Conservation (phyloP, 805 yeast species). For the Candida berthetii region DNA sequence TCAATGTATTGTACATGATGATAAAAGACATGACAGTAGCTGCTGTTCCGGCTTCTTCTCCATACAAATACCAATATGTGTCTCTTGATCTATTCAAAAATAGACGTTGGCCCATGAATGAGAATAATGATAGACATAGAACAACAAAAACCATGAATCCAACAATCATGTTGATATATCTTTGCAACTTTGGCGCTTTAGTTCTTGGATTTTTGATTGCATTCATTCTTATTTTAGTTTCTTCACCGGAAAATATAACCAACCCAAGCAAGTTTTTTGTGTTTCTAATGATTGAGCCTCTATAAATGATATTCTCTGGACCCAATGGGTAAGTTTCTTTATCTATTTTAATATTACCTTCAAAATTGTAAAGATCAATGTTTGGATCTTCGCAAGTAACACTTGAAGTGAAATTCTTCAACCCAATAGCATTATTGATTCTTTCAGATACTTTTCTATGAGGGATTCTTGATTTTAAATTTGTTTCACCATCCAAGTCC, state of each 20-base stretch:
- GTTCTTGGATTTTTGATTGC: slow-evolving; percentile 84
- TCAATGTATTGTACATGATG: slow-evolving; percentile 95
- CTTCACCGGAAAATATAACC: slow-evolving; percentile 92
- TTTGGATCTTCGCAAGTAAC: slow-evolving; percentile 84
- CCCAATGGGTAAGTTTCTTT: slow-evolving; percentile 52
- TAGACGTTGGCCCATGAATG: slow-evolving; percentile 72
- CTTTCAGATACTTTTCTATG: slow-evolving; percentile 54
- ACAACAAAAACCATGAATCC: slow-evolving; percentile 85
- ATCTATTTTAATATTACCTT: slow-evolving; percentile 55
- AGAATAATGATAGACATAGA: slow-evolving; percentile 63
- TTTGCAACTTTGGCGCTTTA: slow-evolving; percentile 90
- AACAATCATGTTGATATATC: slow-evolving; percentile 76
- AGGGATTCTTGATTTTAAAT: slow-evolving; percentile 66
- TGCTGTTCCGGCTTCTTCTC: slow-evolving; percentile 75
- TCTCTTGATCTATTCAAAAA: slow-evolving; percentile 32
- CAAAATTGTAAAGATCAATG: slow-evolving; percentile 83
- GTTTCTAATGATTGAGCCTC: slow-evolving; percentile 88
- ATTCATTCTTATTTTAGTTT: slow-evolving; percentile 92
- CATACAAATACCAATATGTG: slow-evolving; percentile 67
- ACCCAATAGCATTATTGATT: slow-evolving; percentile 41
- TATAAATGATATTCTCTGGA: slow-evolving; percentile 76
- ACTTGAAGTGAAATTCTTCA: slow-evolving; percentile 43
- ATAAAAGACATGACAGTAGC: slow-evolving; percentile 93
- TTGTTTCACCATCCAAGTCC: slow-evolving; percentile 76
- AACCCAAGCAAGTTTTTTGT: slow-evolving; percentile 71